Conservation (phyloP, 1,139 yeast genomes). For the Wickerhamomyces sp. region DNA sequence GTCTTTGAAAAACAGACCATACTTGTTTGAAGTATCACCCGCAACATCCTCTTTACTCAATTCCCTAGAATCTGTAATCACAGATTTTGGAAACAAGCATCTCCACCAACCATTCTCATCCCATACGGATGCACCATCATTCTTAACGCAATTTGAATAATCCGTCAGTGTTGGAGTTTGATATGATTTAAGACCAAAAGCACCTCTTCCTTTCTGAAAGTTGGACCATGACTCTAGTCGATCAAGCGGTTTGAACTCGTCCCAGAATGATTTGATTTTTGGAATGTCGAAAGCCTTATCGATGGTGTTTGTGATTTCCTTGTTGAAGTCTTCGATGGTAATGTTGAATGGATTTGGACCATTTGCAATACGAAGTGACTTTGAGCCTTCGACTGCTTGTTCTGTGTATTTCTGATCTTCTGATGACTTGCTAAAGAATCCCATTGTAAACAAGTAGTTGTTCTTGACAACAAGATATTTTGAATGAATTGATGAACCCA, state of each 20-base stretch:
- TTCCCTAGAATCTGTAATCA: conserved; percentile 24
- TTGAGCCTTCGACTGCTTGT: not conserved
- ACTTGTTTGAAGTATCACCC: conserved; percentile 30
- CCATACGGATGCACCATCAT: conserved; percentile 73
- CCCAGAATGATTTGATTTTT: not conserved
- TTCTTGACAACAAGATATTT: not conserved
- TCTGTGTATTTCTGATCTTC: not conserved
- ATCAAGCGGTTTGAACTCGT: conserved; percentile 4
- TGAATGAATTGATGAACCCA: not conserved
- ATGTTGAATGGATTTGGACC: not conserved
- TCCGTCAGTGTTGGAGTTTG: conserved; percentile 59
- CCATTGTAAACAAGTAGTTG: not conserved
- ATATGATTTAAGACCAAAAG: conserved; percentile 46
- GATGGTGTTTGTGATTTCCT: not conserved
- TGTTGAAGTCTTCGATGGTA: not conserved
- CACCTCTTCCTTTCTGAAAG: conserved; percentile 7
- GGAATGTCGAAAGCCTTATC: not conserved
- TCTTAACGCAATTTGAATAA: conserved; percentile 57
- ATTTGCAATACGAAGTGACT: not conserved
- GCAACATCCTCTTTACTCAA: conserved; percentile 50
- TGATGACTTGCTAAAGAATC: conserved; percentile 1
- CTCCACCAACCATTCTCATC: conserved; percentile 80
- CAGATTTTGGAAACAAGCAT: conserved; percentile 67
- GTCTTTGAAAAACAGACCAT: conserved; percentile 51
- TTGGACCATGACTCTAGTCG: conserved; percentile 11